phyloP scores from a whole-genome alignment of 257 asterid genomes.

The Solanum pennellii region DNA sequence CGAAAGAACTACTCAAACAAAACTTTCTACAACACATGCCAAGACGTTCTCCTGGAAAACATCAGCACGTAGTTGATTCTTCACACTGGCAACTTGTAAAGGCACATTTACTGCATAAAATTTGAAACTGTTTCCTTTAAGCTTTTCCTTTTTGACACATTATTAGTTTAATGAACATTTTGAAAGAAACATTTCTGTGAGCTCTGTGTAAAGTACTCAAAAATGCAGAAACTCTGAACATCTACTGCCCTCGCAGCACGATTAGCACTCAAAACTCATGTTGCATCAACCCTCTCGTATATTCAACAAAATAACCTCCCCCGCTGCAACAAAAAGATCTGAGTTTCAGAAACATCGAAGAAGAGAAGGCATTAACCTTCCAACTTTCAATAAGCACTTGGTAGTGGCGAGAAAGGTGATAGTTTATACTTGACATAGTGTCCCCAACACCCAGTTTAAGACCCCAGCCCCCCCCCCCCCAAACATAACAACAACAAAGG shows the following conservation, averaged over 20 bases:
- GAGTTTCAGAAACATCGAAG: background rate
- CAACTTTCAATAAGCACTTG: background rate
- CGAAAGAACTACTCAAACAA: background rate
- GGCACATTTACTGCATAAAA: background rate
- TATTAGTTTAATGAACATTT: background rate
- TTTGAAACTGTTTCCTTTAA: background rate
- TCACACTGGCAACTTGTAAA: background rate
- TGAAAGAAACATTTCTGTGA: background rate
- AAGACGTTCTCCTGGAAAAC: background rate
- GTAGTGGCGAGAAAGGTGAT: background rate
- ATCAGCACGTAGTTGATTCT: background rate
- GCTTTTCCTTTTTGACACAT: background rate
- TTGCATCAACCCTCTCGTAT: background rate
- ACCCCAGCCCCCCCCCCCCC: background rate
- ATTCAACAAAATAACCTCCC: conserved; percentile 47
- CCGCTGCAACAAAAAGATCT: conserved; percentile 16
- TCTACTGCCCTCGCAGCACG: background rate
- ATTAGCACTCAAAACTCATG: background rate
- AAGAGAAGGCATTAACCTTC: background rate
- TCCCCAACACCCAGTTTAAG: background rate
- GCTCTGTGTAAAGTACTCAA: background rate
- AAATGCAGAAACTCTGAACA: background rate
- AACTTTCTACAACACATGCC: background rate
- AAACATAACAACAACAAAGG: background rate
- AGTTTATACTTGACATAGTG: background rate